Conservation (phyloP, 257 asterid species). For the Marsdenia floribunda region DNA sequence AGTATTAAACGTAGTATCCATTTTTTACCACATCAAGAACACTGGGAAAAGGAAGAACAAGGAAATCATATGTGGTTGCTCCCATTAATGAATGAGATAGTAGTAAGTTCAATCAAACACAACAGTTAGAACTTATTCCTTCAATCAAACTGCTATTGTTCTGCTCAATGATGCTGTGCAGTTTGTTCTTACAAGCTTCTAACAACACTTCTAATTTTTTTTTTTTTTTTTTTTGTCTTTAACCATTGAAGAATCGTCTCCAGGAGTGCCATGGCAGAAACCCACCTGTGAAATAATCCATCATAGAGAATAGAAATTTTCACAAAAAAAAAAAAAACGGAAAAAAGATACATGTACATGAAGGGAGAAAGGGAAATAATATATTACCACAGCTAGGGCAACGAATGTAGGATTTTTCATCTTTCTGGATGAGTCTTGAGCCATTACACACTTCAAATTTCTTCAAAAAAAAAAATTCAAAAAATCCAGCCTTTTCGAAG, state of each 20-base stretch:
- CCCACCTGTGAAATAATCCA: constrained; percentile 49
- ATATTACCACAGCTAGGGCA: constrained; percentile 74
- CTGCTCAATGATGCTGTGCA: too few relatives aligned
- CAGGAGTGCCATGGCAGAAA: constrained; percentile 95
- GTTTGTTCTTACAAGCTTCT: background rate
- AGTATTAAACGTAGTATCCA: too few relatives aligned
- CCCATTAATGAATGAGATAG: too few relatives aligned
- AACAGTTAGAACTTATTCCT: too few relatives aligned
- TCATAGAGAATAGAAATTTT: background rate
- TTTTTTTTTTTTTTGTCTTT: background rate
- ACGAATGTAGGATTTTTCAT: constrained; percentile 49
- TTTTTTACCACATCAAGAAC: too few relatives aligned
- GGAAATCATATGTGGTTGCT: too few relatives aligned
- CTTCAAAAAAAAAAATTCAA: too few relatives aligned
- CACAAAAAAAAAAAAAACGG: too few relatives aligned
- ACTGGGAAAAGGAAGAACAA: too few relatives aligned
- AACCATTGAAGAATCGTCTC: constrained; percentile 89
- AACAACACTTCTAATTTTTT: background rate
- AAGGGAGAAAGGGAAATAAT: background rate
- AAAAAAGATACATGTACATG: background rate
- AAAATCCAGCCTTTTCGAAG: too few relatives aligned
- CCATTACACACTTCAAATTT: constrained; percentile 64
- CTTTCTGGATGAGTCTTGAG: constrained; percentile 73
- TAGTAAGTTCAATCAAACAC: too few relatives aligned
- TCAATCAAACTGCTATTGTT: too few relatives aligned